phyloP scores from a whole-genome alignment of 1,284 basidiomycete species.

The Ceratobasidium sp. region DNA sequence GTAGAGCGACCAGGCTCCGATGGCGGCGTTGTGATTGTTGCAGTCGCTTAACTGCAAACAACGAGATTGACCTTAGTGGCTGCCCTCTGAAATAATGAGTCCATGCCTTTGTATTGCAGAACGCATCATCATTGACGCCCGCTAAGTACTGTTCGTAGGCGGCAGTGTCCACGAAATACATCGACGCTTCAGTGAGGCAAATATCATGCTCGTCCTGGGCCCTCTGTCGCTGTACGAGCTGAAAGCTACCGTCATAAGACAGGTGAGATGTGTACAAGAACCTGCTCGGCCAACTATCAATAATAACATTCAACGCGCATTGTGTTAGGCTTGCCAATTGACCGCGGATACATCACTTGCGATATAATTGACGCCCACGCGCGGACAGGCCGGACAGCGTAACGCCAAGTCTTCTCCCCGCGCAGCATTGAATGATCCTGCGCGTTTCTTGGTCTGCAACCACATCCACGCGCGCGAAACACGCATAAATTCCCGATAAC shows the following conservation, averaged over 20 bases:
- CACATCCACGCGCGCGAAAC: not conserved
- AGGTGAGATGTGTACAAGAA: not conserved
- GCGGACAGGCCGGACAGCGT: slow-evolving; percentile 3
- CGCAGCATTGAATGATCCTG: not conserved
- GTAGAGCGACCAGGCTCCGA: not conserved
- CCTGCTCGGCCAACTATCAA: too few relatives aligned
- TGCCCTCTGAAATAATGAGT: too few relatives aligned
- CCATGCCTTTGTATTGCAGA: too few relatives aligned
- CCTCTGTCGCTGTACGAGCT: not conserved
- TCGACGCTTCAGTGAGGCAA: not conserved
- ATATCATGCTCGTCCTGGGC: not conserved
- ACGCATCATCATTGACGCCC: too few relatives aligned
- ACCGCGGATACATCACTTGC: too few relatives aligned
- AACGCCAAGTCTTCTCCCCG: not conserved
- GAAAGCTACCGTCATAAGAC: slow-evolving; percentile 19
- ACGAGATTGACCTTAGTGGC: too few relatives aligned
- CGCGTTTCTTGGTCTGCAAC: not conserved
- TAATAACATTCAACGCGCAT: too few relatives aligned
- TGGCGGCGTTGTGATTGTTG: slow-evolving; percentile 11
- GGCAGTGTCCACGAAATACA: not conserved
- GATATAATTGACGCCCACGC: not conserved
- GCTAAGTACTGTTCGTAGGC: not conserved
- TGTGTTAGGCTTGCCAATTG: not conserved
- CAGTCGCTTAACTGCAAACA: too few relatives aligned
- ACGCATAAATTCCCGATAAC: slow-evolving; percentile 18